A percentile compares a stretch with the other conserved stretches of the same genome.
Conservation (phyloP, 2,329 filamentous ascomycete species). For the Rhexocercosporidium sp. region DNA sequence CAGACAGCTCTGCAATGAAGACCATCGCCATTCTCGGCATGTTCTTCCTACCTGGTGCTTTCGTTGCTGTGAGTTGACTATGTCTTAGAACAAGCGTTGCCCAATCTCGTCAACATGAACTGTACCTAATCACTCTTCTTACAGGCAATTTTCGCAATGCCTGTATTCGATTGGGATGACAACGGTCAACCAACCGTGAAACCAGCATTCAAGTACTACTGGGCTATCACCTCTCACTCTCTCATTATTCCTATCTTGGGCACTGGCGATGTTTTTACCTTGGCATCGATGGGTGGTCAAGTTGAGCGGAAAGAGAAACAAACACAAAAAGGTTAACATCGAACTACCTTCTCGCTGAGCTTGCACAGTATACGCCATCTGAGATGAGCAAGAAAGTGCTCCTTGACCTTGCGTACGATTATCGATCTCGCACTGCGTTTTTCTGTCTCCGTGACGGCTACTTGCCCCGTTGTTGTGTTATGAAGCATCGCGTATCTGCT, state of each 20-base stretch:
- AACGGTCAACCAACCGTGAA: conserved; percentile 9
- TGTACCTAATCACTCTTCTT: too few species aligned
- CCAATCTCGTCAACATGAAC: too few species aligned
- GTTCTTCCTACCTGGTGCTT: conserved; percentile 32
- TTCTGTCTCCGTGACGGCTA: too few species aligned
- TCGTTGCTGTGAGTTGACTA: conserved; percentile 32
- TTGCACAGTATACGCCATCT: too few species aligned
- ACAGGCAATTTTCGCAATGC: conserved; percentile 24
- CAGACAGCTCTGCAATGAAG: conserved; percentile 55
- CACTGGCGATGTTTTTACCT: conserved; percentile 23
- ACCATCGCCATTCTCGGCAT: conserved; percentile 47
- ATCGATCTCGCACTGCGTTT: background rate
- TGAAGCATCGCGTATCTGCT: too few species aligned
- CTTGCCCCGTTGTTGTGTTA: too few species aligned
- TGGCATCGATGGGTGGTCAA: conserved; percentile 33
- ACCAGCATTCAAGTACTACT: conserved; percentile 23
- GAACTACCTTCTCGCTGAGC: background rate
- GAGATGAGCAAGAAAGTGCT: too few species aligned
- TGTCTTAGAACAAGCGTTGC: too few species aligned
- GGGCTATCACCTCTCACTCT: conserved; percentile 20
- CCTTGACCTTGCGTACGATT: background rate
- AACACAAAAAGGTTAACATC: background rate
- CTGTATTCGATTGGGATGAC: conserved; percentile 15
- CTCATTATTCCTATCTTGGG: conserved; percentile 16
- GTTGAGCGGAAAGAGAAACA: background rate